phyloP scores from a whole-genome alignment of 352 stramenopile genomes.

The Globisporangium paroecandrum region DNA sequence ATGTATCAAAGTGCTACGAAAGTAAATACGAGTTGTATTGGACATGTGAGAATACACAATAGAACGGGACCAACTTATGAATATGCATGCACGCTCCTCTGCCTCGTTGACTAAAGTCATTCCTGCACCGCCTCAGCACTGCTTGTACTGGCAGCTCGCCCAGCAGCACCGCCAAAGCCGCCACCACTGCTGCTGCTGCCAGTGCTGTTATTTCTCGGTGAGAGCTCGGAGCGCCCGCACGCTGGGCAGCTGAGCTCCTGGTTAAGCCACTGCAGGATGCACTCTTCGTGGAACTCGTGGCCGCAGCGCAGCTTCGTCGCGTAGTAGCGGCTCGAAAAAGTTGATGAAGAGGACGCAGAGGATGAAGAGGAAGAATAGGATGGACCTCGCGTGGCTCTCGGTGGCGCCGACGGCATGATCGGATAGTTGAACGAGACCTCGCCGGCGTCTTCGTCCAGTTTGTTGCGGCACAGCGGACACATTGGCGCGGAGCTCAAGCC shows the following conservation, averaged over 20 bases:
- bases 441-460: slow-evolving; percentile 9
- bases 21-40: too few species aligned
- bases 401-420: not conserved
- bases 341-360: not conserved
- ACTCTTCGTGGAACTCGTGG: slow-evolving; percentile 21
- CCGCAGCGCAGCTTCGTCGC: slow-evolving; percentile 15
- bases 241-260: slow-evolving; percentile 9
- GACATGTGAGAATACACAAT: too few species aligned
- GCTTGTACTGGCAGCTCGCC: not conserved
- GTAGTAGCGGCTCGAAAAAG: not conserved
- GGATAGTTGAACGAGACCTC: not conserved
- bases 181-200: not conserved
- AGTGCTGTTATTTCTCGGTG: not conserved
- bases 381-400: not conserved
- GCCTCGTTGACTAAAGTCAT: not conserved
- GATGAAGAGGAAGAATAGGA: not conserved
- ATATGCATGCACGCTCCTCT: not conserved
- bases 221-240: slow-evolving; percentile 9
- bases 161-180: not conserved
- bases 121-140: not conserved
- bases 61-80: too few species aligned
- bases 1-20: too few species aligned
- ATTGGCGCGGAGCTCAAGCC: not conserved
- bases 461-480: slow-evolving; percentile 11
- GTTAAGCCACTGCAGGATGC: slow-evolving; percentile 14